phyloP scores from a whole-genome alignment of 768 basidiomycete genomes.

The Pleurotus ostreatus region DNA sequence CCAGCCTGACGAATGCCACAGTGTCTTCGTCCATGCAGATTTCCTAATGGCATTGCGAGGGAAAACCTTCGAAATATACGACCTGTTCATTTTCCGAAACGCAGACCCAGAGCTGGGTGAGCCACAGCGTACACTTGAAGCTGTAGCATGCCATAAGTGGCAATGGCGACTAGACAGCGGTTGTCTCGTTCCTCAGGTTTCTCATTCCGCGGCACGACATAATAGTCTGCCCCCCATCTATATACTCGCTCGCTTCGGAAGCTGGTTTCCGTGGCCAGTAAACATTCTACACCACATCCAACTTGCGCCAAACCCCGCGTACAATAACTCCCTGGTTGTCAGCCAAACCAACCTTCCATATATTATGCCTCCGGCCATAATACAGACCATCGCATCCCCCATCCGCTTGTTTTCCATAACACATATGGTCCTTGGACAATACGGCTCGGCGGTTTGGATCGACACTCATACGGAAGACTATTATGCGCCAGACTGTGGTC shows the following conservation, averaged over 20 bases:
- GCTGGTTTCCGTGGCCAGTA: constrained; percentile 62
- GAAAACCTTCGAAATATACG: constrained; percentile 39
- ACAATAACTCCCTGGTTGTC: constrained; percentile 19
- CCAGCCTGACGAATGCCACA: constrained; percentile 35
- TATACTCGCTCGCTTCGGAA: constrained; percentile 57
- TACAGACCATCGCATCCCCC: constrained; percentile 47
- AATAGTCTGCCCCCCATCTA: constrained; percentile 32
- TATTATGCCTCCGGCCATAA: constrained; percentile 25
- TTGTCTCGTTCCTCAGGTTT: constrained; percentile 31
- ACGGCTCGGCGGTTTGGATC: constrained; percentile 64
- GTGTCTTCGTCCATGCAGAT: constrained; percentile 36
- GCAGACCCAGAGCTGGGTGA: constrained; percentile 11
- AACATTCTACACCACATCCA: constrained; percentile 65
- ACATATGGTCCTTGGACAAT: constrained; percentile 48
- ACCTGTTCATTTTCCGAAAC: constrained; percentile 23
- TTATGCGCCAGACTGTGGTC: constrained; percentile 44
- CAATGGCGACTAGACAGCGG: constrained; percentile 57
- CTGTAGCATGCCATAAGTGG: constrained; percentile 44
- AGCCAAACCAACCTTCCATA: constrained; percentile 42
- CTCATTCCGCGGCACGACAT: constrained; percentile 13
- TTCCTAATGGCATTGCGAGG: constrained; percentile 43
- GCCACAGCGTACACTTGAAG: constrained; percentile 27
- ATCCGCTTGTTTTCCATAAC: constrained; percentile 53
- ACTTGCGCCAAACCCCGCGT: constrained; percentile 41
- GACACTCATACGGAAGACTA: constrained; percentile 58